Evolutionary conservation across 805 yeast species (phyloP).

Genomic region (Jamesozyma jinghongensis): DNA sequence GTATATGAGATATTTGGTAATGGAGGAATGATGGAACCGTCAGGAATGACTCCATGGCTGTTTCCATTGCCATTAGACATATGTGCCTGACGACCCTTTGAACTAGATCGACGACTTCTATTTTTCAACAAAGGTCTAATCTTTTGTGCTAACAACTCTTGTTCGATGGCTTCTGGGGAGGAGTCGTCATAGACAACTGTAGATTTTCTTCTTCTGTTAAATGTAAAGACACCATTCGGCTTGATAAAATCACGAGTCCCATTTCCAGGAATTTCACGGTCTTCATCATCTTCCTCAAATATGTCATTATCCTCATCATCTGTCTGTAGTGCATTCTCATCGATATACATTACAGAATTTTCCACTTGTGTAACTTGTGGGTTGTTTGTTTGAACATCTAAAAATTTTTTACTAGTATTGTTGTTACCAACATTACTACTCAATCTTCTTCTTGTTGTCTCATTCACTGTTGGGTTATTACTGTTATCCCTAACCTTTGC

Average conservation of each 20-base stretch:
- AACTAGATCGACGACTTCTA: constrained; percentile 13
- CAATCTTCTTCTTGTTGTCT: constrained; percentile 10
- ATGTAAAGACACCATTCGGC: constrained; percentile 3
- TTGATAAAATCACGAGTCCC: constrained; percentile 1
- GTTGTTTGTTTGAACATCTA: neutral
- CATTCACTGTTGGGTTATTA: constrained; percentile 3
- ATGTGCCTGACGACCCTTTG: constrained; percentile 6
- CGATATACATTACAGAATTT: constrained; percentile 25
- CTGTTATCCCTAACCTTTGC: constrained; percentile 37
- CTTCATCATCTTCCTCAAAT: constrained; percentile 19
- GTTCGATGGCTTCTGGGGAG: constrained; percentile 13
- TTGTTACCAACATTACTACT: constrained; percentile 24
- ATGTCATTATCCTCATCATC: constrained; percentile 23
- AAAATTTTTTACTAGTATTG: neutral
- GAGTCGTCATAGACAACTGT: constrained; percentile 22
- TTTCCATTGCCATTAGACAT: neutral
- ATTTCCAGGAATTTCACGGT: neutral
- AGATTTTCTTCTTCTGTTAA: constrained; percentile 17
- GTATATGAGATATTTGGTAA: constrained; percentile 4
- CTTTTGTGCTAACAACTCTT: constrained; percentile 11
- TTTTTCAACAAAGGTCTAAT: constrained; percentile 9
- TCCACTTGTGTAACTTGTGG: too few relatives aligned
- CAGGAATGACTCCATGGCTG: constrained; percentile 18
- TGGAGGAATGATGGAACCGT: constrained; percentile 3
- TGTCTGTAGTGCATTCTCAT: constrained; percentile 33